Base-by-base conservation (phyloP, 345 rosid genomes). In the Leavenworthia alabamica region DNA sequence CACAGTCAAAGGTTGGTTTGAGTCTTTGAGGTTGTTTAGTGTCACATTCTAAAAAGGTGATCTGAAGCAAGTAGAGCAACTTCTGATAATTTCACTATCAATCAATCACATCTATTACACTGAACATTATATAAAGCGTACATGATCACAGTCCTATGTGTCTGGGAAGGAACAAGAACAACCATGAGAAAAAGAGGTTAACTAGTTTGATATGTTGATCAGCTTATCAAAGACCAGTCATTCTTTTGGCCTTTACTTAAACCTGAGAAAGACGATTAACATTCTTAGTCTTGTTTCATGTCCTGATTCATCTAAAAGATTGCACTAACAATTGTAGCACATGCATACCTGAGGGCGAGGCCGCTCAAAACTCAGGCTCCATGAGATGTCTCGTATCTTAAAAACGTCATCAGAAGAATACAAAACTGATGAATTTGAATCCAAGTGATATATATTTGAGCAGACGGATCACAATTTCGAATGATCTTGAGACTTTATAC, bases 1-100 rank as follows among this genome's bases (percentile, higher is more conserved):
- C 11, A 70, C 68, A 70, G 62, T 70, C 74, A 6, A 47, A 62
- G 51, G 68, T 54, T 10, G 68, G 68, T 54, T 16, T 32, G 58
- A 5, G 22, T 4, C 4, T 23, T 2, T 23, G 24, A 23, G 37
- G 60, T 49, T 50, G 66, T 16, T 69, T 3, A 37, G 3, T 37
- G n/a, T n/a, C 67, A 60, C 54, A 68, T 43, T 35, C 41, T 16
- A 44, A 11, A 13, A 13, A 36, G 17, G 13, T 70, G 63, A 3
- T 46, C 27, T 46, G 50, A 62, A 70, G 74, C 68, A 37, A 37
- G 16, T n/a, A 37, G 41, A 35, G 14, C 41, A 28, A 62, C 74
- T 45, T n/a, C n/a, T n/a, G n/a, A n/a, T n/a, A n/a, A n/a, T n/a
- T n/a, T 62, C 36, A 3, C 22, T 45, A 20, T 26, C 6, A 44